Conservation (phyloP, 345 rosid species). For the Bruguiera sexangula region DNA sequence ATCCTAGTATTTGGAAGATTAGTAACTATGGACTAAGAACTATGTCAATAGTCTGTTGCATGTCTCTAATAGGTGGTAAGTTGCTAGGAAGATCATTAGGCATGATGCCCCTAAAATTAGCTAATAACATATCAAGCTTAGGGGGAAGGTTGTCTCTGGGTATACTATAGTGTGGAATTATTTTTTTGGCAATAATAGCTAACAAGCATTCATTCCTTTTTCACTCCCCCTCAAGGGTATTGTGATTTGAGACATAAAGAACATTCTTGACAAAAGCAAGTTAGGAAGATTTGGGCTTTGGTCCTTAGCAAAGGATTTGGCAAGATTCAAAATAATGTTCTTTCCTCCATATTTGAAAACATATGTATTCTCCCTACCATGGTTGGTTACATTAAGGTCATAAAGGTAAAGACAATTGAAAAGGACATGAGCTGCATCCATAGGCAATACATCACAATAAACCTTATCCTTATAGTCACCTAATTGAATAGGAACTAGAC, state of each 20-base stretch:
- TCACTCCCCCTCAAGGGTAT: background rate
- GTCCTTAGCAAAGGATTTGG: background rate
- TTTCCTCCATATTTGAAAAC: background rate
- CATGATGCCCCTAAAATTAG: too few relatives aligned
- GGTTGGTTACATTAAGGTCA: background rate
- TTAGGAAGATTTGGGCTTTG: background rate
- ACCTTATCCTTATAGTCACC: background rate
- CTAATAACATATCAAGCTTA: background rate
- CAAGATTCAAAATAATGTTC: background rate
- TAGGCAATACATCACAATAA: background rate
- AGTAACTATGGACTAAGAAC: background rate
- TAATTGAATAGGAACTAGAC: background rate
- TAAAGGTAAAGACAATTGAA: background rate
- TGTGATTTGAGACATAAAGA: background rate
- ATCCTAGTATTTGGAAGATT: background rate
- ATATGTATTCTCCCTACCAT: background rate
- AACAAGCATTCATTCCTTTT: background rate
- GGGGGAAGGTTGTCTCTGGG: background rate
- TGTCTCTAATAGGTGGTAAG: too few relatives aligned
- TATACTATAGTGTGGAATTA: too few relatives aligned
- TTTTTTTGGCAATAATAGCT: background rate
- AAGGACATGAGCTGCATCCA: background rate
- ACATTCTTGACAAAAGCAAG: background rate
- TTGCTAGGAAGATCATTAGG: too few relatives aligned
- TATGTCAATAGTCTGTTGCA: too few relatives aligned